phyloP scores from a whole-genome alignment of 768 basidiomycete species.

The Pisolithus albus region DNA sequence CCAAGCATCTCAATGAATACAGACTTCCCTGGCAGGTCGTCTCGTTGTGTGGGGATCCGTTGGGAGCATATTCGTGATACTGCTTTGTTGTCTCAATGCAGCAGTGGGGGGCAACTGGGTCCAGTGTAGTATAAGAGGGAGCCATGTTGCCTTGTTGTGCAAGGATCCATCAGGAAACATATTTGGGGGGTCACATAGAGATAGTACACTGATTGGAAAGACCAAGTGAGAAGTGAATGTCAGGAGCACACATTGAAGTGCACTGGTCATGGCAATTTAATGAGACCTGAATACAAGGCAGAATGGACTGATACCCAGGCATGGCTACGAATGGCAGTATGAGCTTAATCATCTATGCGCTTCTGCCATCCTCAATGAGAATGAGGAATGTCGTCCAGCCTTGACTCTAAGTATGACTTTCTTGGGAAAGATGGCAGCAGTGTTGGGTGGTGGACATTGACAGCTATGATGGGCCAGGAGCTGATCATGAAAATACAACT shows the following conservation, averaged over 20 bases:
- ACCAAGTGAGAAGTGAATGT: constrained; percentile 48
- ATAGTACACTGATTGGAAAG: constrained; percentile 37
- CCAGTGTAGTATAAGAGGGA: constrained; percentile 1
- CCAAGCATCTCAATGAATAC: constrained; percentile 5
- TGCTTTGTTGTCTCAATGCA: constrained; percentile 16
- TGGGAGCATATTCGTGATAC: constrained; percentile 39
- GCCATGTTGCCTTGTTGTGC: no score
- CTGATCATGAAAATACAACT: no score
- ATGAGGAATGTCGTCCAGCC: no score
- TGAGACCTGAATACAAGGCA: not conserved
- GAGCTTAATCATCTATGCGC: constrained; percentile 23
- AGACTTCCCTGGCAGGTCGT: constrained; percentile 30
- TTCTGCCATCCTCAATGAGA: no score
- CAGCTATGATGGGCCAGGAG: no score
- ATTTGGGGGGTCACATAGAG: not conserved
- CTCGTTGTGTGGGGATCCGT: constrained; percentile 36
- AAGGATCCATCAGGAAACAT: no score
- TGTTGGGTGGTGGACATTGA: no score
- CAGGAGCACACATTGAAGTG: constrained; percentile 51
- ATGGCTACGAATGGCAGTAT: constrained; percentile 44
- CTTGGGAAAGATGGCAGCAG: no score
- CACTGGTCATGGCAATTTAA: constrained; percentile 33
- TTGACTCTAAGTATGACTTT: no score
- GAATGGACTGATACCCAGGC: constrained; percentile 26
- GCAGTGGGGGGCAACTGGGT: not conserved